Evolutionary conservation across 106 monocot species (phyloP).

Genomic region (Xerophyta viscosa): DNA sequence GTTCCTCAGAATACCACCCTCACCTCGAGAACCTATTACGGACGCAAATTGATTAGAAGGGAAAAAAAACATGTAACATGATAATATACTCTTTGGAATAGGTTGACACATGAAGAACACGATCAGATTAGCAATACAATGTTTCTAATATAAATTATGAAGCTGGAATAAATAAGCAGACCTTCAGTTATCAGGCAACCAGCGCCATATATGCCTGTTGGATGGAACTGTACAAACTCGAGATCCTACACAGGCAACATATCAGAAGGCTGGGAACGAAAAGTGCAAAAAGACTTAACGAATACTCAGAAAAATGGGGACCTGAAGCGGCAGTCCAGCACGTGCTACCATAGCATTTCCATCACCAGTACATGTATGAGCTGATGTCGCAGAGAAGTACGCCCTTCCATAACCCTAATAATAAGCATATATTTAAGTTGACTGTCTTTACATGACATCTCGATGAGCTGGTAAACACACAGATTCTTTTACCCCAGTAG

Average conservation of each 20-base stretch:
- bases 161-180: constrained; percentile 6
- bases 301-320: constrained; percentile 10
- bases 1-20: constrained; percentile 97
- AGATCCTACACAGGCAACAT: constrained; percentile 61
- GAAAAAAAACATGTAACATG: neutral
- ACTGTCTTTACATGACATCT: too few relatives aligned
- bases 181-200: constrained; percentile 99
- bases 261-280: neutral
- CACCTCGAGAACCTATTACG: constrained; percentile 82
- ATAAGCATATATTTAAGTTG: too few relatives aligned
- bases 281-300: neutral
- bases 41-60: neutral
- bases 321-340: constrained; percentile 94
- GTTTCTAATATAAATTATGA: too few relatives aligned
- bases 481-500: constrained; percentile 53
- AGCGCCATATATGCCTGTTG: constrained; percentile 98
- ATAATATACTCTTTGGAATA: neutral
- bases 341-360: constrained; percentile 97
- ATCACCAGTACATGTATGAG: constrained; percentile 99
- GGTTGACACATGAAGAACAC: neutral
- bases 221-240: constrained; percentile 99
- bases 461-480: too few relatives aligned
- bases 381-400: constrained; percentile 97
- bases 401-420: constrained; percentile 93
- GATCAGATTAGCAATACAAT: neutral